Evolutionary conservation across 169 alveolate genomes (phyloP).

Genomic region (Miamiensis avidus): DNA sequence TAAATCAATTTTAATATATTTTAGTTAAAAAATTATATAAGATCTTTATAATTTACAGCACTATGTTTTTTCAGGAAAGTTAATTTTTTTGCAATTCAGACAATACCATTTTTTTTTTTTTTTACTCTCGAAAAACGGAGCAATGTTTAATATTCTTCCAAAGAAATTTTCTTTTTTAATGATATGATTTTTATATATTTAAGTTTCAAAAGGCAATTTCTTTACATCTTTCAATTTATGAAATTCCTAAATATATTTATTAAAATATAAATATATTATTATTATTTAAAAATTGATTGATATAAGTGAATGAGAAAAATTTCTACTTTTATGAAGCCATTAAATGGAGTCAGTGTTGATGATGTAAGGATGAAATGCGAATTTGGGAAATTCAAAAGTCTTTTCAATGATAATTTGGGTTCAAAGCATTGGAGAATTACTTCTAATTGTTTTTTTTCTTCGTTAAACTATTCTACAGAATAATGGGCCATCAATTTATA

Average conservation of each 20-base stretch:
- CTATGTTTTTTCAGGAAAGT: background rate
- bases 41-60: background rate
- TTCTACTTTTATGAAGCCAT: background rate
- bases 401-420: background rate
- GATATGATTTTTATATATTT: background rate
- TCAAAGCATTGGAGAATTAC: background rate
- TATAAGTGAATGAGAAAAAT: no score
- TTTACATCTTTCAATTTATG: no score
- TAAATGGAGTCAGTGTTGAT: background rate
- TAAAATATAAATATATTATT: no score
- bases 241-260: background rate
- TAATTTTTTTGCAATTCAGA: background rate
- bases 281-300: no score
- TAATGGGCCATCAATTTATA: background rate
- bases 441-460: no score
- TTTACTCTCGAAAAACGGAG: background rate
- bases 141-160: background rate
- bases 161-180: no score
- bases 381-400: background rate
- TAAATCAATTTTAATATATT: no score
- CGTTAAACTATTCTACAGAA: background rate
- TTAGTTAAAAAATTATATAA: no score
- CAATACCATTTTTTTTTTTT: background rate
- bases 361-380: background rate
- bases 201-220: background rate